These are phyloP conservation scores for Tuber microsphaerosporum DNA, from an alignment of 495 filamentous ascomycete genomes.

Conservation along the genomic window DNA sequence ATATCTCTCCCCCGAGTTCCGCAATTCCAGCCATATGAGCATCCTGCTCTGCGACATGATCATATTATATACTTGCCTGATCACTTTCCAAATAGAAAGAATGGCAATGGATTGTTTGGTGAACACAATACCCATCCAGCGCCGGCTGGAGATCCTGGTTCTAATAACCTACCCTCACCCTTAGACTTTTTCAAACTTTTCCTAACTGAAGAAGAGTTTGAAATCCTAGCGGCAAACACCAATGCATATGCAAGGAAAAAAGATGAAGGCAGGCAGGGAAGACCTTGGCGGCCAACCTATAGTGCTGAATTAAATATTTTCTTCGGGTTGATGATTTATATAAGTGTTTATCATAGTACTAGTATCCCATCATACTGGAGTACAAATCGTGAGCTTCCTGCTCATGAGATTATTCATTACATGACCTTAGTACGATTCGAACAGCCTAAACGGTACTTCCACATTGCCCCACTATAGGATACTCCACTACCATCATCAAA, in stretches of 20 bases:
- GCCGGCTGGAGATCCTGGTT: too few species aligned
- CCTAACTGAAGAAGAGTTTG: slow-evolving; percentile 2
- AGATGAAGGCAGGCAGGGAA: background rate
- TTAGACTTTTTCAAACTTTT: slow-evolving; percentile 8
- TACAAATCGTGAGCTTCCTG: background rate
- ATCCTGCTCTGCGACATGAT: too few species aligned
- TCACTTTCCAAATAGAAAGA: too few species aligned
- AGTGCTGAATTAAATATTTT: slow-evolving; percentile 7
- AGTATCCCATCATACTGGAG: background rate
- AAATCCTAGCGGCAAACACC: background rate
- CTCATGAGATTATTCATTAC: background rate
- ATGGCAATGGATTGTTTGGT: too few species aligned
- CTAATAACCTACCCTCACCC: background rate
- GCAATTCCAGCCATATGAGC: too few species aligned
- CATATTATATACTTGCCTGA: too few species aligned
- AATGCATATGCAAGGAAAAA: background rate
- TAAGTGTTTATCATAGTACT: background rate
- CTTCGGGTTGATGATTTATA: slow-evolving; percentile 6
- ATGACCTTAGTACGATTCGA: background rate
- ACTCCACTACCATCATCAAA: background rate
- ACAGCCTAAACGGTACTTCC: background rate
- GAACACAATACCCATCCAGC: too few species aligned
- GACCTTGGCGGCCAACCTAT: background rate
- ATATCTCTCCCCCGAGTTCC: too few species aligned
- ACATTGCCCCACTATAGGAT: background rate